phyloP scores from a whole-genome alignment of 2,329 filamentous ascomycete species.

The Sordariomycetes sp. region DNA sequence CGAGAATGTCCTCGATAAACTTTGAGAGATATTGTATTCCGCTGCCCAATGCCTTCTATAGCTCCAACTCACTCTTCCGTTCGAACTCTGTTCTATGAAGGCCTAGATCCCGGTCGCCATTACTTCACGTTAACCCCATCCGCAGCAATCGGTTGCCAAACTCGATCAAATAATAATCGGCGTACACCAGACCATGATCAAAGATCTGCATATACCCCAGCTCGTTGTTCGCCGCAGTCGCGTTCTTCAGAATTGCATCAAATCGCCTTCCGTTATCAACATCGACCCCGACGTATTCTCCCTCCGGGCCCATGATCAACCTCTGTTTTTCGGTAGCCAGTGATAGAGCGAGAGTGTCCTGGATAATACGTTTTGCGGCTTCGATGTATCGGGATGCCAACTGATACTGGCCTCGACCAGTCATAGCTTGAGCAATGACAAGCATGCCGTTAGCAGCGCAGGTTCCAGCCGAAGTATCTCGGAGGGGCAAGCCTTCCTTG shows the following conservation, averaged over 20 bases:
- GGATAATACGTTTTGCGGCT: constrained; percentile 16
- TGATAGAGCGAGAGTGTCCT: constrained; percentile 18
- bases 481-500: constrained; percentile 14
- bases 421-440: constrained; percentile 23
- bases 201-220: constrained; percentile 14
- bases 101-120: too few species aligned
- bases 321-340: constrained; percentile 14
- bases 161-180: constrained; percentile 37
- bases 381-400: constrained; percentile 14
- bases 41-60: too few species aligned
- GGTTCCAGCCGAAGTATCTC: constrained; percentile 26
- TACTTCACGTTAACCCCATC: constrained; percentile 17
- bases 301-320: constrained; percentile 1
- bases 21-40: too few species aligned
- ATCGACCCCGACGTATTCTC: background rate
- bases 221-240: constrained; percentile 23
- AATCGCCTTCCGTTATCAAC: constrained; percentile 8
- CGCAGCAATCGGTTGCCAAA: constrained; percentile 36
- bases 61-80: too few species aligned
- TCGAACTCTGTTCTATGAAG: too few species aligned
- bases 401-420: constrained; percentile 4
- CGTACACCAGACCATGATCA: constrained; percentile 35
- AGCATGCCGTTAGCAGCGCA: constrained; percentile 33
- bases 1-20: too few species aligned
- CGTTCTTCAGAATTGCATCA: constrained; percentile 21